Base-by-base conservation (phyloP, 176 grass and related monocot species). In the Pharus latifolius region DNA sequence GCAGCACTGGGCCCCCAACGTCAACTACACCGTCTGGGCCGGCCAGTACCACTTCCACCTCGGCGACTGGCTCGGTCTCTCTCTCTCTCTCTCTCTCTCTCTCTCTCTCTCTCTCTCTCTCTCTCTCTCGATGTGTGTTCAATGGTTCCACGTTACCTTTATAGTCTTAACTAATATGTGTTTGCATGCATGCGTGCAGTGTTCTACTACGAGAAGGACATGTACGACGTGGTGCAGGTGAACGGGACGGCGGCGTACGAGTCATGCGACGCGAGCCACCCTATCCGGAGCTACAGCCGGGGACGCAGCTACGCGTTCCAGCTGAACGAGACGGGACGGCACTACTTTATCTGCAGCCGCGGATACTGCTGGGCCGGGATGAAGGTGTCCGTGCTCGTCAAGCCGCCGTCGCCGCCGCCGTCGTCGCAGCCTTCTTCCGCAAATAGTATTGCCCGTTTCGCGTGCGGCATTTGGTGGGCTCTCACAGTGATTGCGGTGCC, bases 301-400 rank as follows among this genome's bases (percentile, higher is more conserved):
- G 88, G 88, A 11, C 56, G 59, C 6, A 83, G 56, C 74, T 91
- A 63, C 62, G 79, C 56, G 2, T 65, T 91, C 82, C 30, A 78
- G 63, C 78, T 96, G 52, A 88, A 91, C 58, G 49, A 30, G 33
- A 61, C 75, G 10, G 71, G 79, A 49, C 65, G 67, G 0, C 84
- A 81, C 82, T 91, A 96, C 79, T 96, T 96, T 84, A 84, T 96
- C 35, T 96, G 92, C 69, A 86, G 85, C 70, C 74, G 74, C 44
- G 92, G 92, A 31, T 84, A 75, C 62, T 96, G 92, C 82, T 96
- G 76, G 43, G 9, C 23, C 64, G 88, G 88, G 31, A 89, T 91
- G 92, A 85, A 88, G 85, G 60, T 88, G 44, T 70, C 67, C 37
- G 67, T 96, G 59, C 57, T 74, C 25, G 79, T 67, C 33, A 75